Percentiles rank a stretch among this genome's conserved stretches.
Evolutionary conservation across 1,284 basidiomycete genomes (phyloP).

Genomic region (Irpex lacteus): DNA sequence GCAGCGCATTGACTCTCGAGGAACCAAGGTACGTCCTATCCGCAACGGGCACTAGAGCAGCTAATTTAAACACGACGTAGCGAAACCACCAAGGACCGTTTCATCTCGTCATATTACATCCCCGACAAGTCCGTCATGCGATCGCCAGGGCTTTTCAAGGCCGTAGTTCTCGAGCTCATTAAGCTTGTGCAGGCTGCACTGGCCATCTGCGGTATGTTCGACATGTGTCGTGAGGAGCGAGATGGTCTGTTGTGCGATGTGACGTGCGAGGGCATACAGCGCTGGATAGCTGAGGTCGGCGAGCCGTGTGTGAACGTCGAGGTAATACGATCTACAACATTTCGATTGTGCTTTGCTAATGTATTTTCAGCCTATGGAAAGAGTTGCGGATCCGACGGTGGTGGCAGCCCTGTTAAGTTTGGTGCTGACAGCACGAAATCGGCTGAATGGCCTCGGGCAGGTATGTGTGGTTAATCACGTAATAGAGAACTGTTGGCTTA

Average conservation of each 20-base stretch:
- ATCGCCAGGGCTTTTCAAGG: slow-evolving; percentile 41
- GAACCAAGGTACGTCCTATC: slow-evolving; percentile 53
- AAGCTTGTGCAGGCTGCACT: slow-evolving; percentile 69
- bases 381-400: slow-evolving; percentile 66
- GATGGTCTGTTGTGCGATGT: slow-evolving; percentile 74
- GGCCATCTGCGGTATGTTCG: slow-evolving; percentile 66
- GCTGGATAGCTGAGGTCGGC: slow-evolving; percentile 66
- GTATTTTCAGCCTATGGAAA: slow-evolving; percentile 55
- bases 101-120: slow-evolving; percentile 65
- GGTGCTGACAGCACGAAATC: slow-evolving; percentile 64
- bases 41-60: not conserved
- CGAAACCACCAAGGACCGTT: slow-evolving; percentile 75
- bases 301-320: slow-evolving; percentile 58
- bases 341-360: not conserved
- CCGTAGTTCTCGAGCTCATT: slow-evolving; percentile 71
- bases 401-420: slow-evolving; percentile 68
- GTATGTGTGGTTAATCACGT: slow-evolving; percentile 25
- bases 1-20: slow-evolving; percentile 72
- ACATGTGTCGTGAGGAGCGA: slow-evolving; percentile 36
- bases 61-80: slow-evolving; percentile 31
- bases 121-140: slow-evolving; percentile 37
- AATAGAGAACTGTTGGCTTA: not conserved
- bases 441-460: slow-evolving; percentile 51
- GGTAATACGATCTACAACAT: slow-evolving; percentile 33
- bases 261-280: slow-evolving; percentile 65